A percentile compares a stretch with the other conserved stretches of the same genome.
phyloP scores from a whole-genome alignment of 768 basidiomycete species.

The Dioszegia hungarica region DNA sequence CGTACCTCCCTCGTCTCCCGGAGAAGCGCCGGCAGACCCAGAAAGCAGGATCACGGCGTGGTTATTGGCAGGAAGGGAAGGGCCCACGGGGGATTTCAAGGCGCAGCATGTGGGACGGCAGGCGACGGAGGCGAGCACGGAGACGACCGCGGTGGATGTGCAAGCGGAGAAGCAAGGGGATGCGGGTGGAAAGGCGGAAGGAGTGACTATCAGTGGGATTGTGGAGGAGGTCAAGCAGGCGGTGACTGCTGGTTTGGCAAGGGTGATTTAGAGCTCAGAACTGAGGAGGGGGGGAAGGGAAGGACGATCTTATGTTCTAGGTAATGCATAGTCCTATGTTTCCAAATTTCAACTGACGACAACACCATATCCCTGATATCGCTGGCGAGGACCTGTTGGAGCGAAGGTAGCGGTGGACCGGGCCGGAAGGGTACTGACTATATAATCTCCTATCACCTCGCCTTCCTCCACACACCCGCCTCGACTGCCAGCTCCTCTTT shows the following conservation, averaged over 20 bases:
- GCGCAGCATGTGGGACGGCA: not conserved
- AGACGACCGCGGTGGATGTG: not conserved
- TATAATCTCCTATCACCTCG: too few relatives aligned
- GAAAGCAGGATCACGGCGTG: conserved; percentile 31
- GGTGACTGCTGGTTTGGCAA: not conserved
- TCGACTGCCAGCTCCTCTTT: too few relatives aligned
- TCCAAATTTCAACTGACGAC: too few relatives aligned
- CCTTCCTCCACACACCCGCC: too few relatives aligned
- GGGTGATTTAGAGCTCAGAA: not conserved
- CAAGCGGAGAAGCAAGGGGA: not conserved
- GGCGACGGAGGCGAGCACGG: not conserved
- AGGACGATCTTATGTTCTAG: too few relatives aligned
- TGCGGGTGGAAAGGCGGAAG: not conserved
- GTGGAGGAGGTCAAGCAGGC: not conserved
- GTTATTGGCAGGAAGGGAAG: conserved; percentile 26
- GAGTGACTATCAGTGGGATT: not conserved
- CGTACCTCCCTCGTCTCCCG: conserved; percentile 41
- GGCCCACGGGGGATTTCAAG: not conserved
- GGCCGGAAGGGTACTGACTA: too few relatives aligned
- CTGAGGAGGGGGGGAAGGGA: too few relatives aligned
- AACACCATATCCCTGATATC: too few relatives aligned
- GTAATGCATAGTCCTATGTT: too few relatives aligned
- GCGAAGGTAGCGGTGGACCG: too few relatives aligned
- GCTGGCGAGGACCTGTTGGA: too few relatives aligned
- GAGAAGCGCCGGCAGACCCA: not conserved